Evolutionary conservation across 495 filamentous ascomycete species (phyloP).

Genomic region (Talaromyces proteolyticus): DNA sequence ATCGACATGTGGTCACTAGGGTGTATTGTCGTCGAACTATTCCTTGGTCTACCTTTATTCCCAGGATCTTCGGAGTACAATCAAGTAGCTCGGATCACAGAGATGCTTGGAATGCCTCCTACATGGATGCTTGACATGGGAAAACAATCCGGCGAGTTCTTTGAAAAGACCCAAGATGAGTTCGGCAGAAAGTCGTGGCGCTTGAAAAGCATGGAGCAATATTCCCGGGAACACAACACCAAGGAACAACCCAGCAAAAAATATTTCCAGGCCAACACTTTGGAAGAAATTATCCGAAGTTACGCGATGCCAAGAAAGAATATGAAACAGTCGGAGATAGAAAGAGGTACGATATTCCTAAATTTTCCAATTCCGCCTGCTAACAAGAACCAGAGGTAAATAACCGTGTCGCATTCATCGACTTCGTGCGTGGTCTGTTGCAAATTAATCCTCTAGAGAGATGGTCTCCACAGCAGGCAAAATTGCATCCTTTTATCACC

Average conservation of each 20-base stretch:
- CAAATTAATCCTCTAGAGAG: conserved; percentile 94
- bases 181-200: conserved; percentile 86
- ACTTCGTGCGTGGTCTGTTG: conserved; percentile 93
- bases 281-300: conserved; percentile 94
- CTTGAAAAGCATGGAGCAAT: conserved; percentile 95
- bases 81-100: conserved; percentile 92
- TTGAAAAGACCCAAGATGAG: conserved; percentile 89
- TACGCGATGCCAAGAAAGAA: conserved; percentile 99
- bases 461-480: conserved; percentile 98
- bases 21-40: conserved; percentile 97
- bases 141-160: conserved; percentile 96
- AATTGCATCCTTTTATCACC: conserved; percentile 97
- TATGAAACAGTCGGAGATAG: conserved; percentile 96
- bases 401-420: conserved; percentile 96
- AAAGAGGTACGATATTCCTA: conserved; percentile 67
- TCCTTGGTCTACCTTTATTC: conserved; percentile 91
- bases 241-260: conserved; percentile 99
- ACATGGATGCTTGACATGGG: conserved; percentile 99
- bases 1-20: conserved; percentile 99
- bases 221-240: conserved; percentile 86
- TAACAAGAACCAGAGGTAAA: conserved; percentile 74
- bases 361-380: neutral
- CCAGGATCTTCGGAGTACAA: conserved; percentile 99
- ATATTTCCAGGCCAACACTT: conserved; percentile 89
- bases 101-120: conserved; percentile 95